Evolutionary conservation across 805 yeast genomes (phyloP).

Genomic region (Myxozyma neotropica): DNA sequence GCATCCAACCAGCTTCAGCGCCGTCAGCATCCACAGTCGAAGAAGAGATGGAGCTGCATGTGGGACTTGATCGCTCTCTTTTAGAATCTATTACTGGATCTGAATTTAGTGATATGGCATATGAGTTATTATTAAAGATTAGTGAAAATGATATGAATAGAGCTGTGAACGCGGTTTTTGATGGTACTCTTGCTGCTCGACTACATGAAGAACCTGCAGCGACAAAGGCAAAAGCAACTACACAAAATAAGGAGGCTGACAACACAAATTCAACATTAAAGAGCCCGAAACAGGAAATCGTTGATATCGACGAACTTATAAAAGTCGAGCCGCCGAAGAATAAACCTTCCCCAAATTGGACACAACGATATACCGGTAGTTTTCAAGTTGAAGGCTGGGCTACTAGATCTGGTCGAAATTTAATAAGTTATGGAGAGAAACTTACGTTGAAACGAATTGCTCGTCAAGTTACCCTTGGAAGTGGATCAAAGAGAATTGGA

Average conservation of each 20-base stretch:
- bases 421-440: constrained; percentile 41
- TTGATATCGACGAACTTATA: too few relatives aligned
- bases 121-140: constrained; percentile 4
- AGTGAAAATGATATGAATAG: constrained; percentile 26
- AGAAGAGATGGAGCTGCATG: too few relatives aligned
- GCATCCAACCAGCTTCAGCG: too few relatives aligned
- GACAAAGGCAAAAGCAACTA: too few relatives aligned
- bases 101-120: constrained; percentile 3
- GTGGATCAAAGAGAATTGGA: neutral
- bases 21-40: too few relatives aligned
- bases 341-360: too few relatives aligned
- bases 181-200: constrained; percentile 16
- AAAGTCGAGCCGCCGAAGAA: too few relatives aligned
- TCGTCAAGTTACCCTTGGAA: constrained; percentile 4
- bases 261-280: neutral
- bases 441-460: constrained; percentile 37
- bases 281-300: neutral
- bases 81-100: constrained; percentile 17
- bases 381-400: constrained; percentile 46
- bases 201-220: neutral
- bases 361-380: constrained; percentile 41
- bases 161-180: constrained; percentile 26
- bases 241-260: neutral
- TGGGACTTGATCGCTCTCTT: constrained; percentile 13
- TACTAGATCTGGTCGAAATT: constrained; percentile 41